Base-by-base conservation (phyloP, 148 eudicot genomes). In the Amaranthus cruentus region DNA sequence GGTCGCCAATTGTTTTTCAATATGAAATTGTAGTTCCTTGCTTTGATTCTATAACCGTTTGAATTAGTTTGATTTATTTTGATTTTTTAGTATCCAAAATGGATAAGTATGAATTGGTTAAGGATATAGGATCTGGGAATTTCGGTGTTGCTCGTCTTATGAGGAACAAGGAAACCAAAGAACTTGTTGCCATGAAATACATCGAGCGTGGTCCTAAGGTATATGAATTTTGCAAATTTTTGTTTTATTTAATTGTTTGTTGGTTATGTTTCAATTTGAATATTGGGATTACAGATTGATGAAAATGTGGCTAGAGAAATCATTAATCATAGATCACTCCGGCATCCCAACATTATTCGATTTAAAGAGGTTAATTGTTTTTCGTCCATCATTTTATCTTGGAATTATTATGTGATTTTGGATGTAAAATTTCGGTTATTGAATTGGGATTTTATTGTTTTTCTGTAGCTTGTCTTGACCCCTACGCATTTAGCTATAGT, bases 121-220 rank as follows among this genome's bases (percentile, higher is more conserved):
- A 92, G 82, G 92, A 92, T 73, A 88, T 88, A 76, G 97, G 97
- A 78, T 85, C 97, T 81, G 97, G 96, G 64, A 92, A 92, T 85
- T 92, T 92, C 66, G 97, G 97, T 7, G 92, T 92, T 61, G 97
- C 97, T 61, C 84, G 97, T 76, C 84, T 92, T 38, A 87, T 88
- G 96, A 86, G 90, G 78, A 83, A 90, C 68, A 92, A 86, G 73
- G 96, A 84, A 67, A 92, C 91, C 43, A 92, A 86, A 57, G 97
- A 88, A 77, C 96, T 92, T 58, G 91, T 92, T n/a, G 97, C 97
- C 69, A 90, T 90, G 96, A 90, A 92, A 86, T 92, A 87, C 81
- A 92, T 92, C 73, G 97, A 89, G 58, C 87, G 95, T 52, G 95
- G 95, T 43, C 86, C 64, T 42, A 91, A 79, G 95, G 92, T 91